Conservation (phyloP, 2,329 filamentous ascomycete genomes). For the Trichoderma gracile region DNA sequence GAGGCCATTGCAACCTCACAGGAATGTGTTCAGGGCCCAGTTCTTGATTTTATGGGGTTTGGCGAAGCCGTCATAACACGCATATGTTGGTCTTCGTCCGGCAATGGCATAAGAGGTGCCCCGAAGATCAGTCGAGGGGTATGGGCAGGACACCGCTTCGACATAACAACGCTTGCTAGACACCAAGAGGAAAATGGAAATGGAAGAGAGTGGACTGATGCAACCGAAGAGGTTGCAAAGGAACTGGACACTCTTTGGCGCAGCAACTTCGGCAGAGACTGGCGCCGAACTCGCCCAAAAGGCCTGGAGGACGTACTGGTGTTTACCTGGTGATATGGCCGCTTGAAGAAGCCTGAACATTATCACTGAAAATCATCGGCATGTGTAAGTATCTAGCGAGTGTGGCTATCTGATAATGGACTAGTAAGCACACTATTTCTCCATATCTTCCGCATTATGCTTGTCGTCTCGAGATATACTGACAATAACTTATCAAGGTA, state of each 20-base stretch:
- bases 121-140: slow-evolving; percentile 16
- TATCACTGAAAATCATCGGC: too few species aligned
- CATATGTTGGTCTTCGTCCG: slow-evolving; percentile 24
- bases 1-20: slow-evolving; percentile 24
- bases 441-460: too few species aligned
- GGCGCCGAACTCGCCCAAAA: not conserved
- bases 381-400: too few species aligned
- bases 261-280: not conserved
- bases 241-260: slow-evolving; percentile 15
- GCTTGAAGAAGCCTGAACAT: too few species aligned
- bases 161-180: slow-evolving; percentile 15
- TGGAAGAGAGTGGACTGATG: slow-evolving; percentile 10
- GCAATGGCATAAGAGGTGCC: not conserved
- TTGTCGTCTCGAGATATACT: too few species aligned
- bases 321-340: too few species aligned
- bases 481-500: too few species aligned
- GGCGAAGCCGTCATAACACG: slow-evolving; percentile 25
- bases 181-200: not conserved
- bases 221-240: slow-evolving; percentile 20
- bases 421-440: too few species aligned
- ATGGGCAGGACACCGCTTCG: slow-evolving; percentile 27
- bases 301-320: too few species aligned
- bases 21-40: slow-evolving; percentile 22
- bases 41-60: slow-evolving; percentile 20
- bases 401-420: too few species aligned